Evolutionary conservation across 192 early-diverging fungal genomes (phyloP).

Genomic region (Gigaspora rosea): DNA sequence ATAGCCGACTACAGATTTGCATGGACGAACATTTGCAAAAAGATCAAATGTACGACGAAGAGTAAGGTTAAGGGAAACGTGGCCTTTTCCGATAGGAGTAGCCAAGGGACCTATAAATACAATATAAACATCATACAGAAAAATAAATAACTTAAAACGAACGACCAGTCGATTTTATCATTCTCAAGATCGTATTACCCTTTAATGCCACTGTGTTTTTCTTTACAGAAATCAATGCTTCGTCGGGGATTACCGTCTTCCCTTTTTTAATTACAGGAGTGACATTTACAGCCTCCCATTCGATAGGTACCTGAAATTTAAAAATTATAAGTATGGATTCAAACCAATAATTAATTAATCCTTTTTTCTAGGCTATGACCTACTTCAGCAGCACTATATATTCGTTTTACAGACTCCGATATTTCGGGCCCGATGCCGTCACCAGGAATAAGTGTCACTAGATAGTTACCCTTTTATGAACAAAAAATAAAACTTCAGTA

Average conservation of each 20-base stretch:
- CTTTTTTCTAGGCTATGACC: constrained; percentile 7
- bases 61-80: constrained; percentile 92
- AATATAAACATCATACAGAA: too few species aligned
- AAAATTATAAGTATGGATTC: neutral
- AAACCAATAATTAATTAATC: neutral
- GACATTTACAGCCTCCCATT: constrained; percentile 95
- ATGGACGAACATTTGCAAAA: constrained; percentile 98
- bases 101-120: constrained; percentile 73
- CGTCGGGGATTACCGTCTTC: constrained; percentile 84
- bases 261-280: constrained; percentile 91
- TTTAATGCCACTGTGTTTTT: constrained; percentile 98
- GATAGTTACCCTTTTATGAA: constrained; percentile 68
- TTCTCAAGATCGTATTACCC: constrained; percentile 36
- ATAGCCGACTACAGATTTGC: constrained; percentile 95
- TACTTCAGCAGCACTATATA: constrained; percentile 89
- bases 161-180: too few species aligned
- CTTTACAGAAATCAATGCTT: constrained; percentile 86
- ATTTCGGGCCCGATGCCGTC: constrained; percentile 99
- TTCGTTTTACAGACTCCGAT: constrained; percentile 85
- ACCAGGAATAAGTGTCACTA: constrained; percentile 94
- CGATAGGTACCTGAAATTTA: constrained; percentile 68
- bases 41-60: constrained; percentile 94
- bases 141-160: too few species aligned
- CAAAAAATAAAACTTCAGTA: neutral
- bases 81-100: constrained; percentile 98